Evolutionary conservation across 495 filamentous ascomycete genomes (phyloP).

Genomic region (Penicillium ucsense): DNA sequence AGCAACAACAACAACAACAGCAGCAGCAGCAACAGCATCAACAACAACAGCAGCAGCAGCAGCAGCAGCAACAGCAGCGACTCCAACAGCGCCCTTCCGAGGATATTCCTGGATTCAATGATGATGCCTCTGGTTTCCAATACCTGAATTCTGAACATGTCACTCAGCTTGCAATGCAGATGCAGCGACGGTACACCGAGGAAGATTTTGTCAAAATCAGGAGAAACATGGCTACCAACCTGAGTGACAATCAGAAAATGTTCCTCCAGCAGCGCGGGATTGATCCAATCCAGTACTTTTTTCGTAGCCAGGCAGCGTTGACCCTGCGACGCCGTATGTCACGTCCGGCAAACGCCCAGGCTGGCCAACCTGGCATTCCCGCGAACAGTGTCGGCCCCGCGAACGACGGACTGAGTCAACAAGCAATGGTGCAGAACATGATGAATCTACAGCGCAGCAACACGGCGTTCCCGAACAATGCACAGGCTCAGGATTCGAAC

Average conservation of each 20-base stretch:
- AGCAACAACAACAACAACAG: constrained; percentile 16
- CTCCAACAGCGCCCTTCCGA: constrained; percentile 26
- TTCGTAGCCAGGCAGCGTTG: constrained; percentile 38
- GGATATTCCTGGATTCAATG: constrained; percentile 16
- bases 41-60: constrained; percentile 25
- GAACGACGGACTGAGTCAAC: constrained; percentile 28
- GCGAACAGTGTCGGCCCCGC: constrained; percentile 17
- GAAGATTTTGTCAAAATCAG: constrained; percentile 40
- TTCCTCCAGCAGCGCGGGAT: constrained; percentile 30
- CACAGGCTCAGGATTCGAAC: constrained; percentile 36
- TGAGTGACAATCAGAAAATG: constrained; percentile 36
- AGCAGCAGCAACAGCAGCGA: constrained; percentile 17
- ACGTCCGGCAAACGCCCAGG: constrained; percentile 25
- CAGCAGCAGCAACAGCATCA: constrained; percentile 21
- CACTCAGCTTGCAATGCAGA: constrained; percentile 28
- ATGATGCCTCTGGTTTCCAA: constrained; percentile 30
- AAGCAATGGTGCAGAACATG: constrained; percentile 35
- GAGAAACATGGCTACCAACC: constrained; percentile 25
- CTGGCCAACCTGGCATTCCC: constrained; percentile 20
- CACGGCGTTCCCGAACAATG: constrained; percentile 24
- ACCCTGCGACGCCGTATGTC: constrained; percentile 26
- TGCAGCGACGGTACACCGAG: constrained; percentile 27
- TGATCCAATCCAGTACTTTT: constrained; percentile 41
- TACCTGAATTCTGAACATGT: constrained; percentile 36
- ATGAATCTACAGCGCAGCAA: constrained; percentile 37